These are phyloP conservation scores for Ogataea pignaliae DNA, from an alignment of 805 yeast species.

Conservation along the genomic window DNA sequence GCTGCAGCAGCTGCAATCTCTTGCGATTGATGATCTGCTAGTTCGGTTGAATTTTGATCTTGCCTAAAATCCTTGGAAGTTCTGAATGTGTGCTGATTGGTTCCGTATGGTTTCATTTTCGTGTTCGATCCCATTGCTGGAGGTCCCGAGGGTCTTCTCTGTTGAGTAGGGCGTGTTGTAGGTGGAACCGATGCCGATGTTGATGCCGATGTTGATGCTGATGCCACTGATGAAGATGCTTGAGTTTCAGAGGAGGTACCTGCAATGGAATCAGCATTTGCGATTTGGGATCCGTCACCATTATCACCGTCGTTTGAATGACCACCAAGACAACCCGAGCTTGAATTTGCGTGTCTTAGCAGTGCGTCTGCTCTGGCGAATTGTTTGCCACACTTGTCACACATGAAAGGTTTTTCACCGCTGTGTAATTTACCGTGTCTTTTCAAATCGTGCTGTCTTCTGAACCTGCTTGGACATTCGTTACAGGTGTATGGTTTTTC, in stretches of 20 bases:
- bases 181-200: not conserved
- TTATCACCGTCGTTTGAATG: not conserved
- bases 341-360: slow-evolving; percentile 54
- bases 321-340: slow-evolving; percentile 24
- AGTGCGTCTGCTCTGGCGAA: slow-evolving; percentile 79
- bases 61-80: not conserved
- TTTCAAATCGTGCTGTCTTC: slow-evolving; percentile 72
- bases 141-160: not conserved
- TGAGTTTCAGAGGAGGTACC: not conserved
- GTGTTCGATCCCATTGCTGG: not conserved
- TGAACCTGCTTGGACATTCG: slow-evolving; percentile 56
- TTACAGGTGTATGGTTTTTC: slow-evolving; percentile 61
- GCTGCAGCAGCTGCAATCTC: slow-evolving; percentile 5
- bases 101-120: not conserved
- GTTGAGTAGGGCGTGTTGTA: not conserved
- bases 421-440: slow-evolving; percentile 74
- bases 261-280: not conserved
- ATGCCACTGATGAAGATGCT: not conserved
- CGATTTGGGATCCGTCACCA: not conserved
- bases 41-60: not conserved
- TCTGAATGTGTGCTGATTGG: slow-evolving; percentile 1
- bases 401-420: slow-evolving; percentile 66
- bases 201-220: not conserved
- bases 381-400: slow-evolving; percentile 54
- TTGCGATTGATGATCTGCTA: slow-evolving; percentile 1